These are phyloP conservation scores for Whalleya microplaca DNA, from an alignment of 2,329 filamentous ascomycete genomes.

Conservation along the genomic window DNA sequence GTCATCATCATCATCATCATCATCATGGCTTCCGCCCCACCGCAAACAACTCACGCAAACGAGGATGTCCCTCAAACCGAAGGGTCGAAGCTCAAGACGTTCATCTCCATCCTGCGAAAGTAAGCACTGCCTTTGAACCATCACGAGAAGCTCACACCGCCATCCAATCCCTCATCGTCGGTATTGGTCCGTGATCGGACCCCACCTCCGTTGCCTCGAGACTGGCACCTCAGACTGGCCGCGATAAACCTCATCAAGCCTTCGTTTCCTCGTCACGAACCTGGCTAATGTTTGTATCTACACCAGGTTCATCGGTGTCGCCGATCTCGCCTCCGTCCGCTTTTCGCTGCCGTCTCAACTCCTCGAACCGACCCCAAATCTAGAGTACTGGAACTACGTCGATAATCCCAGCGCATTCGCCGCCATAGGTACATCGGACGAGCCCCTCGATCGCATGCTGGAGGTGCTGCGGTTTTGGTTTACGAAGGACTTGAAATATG, in stretches of 20 bases:
- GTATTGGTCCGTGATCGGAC: constrained; percentile 30
- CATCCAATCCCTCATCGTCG: constrained; percentile 12
- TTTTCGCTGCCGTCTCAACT: constrained; percentile 96
- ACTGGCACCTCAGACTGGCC: neutral
- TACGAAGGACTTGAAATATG: constrained; percentile 98
- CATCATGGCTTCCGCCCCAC: constrained; percentile 33
- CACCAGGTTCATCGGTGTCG: constrained; percentile 87
- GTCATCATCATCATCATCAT: constrained; percentile 3
- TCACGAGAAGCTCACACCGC: constrained; percentile 15
- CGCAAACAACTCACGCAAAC: constrained; percentile 25
- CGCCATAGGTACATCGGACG: constrained; percentile 84
- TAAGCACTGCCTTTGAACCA: constrained; percentile 50
- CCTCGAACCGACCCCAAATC: constrained; percentile 91
- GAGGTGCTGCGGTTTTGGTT: constrained; percentile 97
- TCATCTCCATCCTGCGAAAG: constrained; percentile 86
- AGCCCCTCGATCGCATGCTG: constrained; percentile 90
- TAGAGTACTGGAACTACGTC: constrained; percentile 99
- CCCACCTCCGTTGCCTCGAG: neutral
- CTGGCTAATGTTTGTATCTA: constrained; percentile 33
- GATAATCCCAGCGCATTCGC: constrained; percentile 91
- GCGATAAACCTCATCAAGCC: neutral
- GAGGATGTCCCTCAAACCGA: constrained; percentile 64
- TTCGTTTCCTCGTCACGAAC: neutral
- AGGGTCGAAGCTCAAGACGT: constrained; percentile 85
- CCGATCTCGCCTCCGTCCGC: constrained; percentile 92